Base-by-base conservation (phyloP, 805 yeast species). In the Yueomyces sinensis region DNA sequence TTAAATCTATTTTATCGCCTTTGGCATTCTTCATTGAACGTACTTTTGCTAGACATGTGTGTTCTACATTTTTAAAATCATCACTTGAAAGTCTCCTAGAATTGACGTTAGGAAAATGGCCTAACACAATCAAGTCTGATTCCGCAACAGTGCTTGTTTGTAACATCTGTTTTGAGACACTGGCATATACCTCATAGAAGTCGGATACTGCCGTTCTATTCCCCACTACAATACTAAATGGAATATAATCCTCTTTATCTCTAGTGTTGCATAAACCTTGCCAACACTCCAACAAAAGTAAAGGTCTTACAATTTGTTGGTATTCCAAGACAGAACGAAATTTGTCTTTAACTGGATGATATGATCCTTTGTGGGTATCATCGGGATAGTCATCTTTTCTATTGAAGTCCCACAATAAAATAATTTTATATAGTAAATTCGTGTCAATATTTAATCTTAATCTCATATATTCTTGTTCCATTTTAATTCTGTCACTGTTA, bases 221-320 rank as follows among this genome's bases (percentile, higher is more conserved):
- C 3, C 94, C 96, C 15, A 87, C 62, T 3, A 72, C 61, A 2
- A 87, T 45, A 22, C 67, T 68, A 51, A 87, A 78, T 1, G 94
- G 86, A 4, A 46, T 57, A 25, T 50, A 49, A 9, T 69, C 70
- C 13, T 62, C 59, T 14, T 81, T 72, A 33, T 72, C 73, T 41
- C 80, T 75, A 0, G 91, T 74, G 4, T 82, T 67, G 43, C 75
- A 78, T 19, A 91, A 70, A 0, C 83, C 80, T 49, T 87, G 94
- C 96, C 97, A 93, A 42, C 94, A 82, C 58, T 91, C 99, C 29
- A 89, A 58, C 51, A 87, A 59, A 30, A 91, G 60, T 30, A 91
- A 63, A 0, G 98, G 98, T 43, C 77, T 82, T 54, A 83, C 79
- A 1, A 71, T 65, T 25, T 63, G 61, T 32, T 70, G 70, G 49